Evolutionary conservation across 768 basidiomycete species (phyloP), one percentile per base, ranked within the genome.

Genomic region (Collybia mongolica): DNA sequence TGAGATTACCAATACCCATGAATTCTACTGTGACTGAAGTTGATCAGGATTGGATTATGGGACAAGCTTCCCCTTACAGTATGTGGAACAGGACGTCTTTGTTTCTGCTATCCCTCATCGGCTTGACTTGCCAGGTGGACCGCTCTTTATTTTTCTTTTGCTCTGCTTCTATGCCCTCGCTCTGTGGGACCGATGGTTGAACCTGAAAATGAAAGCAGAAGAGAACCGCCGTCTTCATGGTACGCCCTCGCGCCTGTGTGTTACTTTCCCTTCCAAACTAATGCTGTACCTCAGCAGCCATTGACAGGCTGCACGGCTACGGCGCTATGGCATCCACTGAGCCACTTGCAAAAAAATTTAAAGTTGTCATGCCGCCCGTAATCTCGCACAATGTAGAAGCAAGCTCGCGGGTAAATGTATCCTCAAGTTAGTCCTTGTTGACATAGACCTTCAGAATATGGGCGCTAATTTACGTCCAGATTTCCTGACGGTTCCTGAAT

Each of bases 151-250:
- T 3, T 51, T 66, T 9, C 44, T 69, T 14, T 43, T 69, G 28
- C 61, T 72, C 12, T 49, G 60, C 11, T 67, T 71, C 42, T 72
- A 73, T 36, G 65, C 61, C 5, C 50, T 71, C 32, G 70, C 71
- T 17, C 57, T 72, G 12, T 72, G 70, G 68, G 72, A 73, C 46
- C 57, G 68, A 43, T 73, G 69, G 69, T 51, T 65, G 32, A 53
- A 58, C 37, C 56, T 73, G 11, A 66, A 53, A 47, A 36, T 63
- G 26, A 58, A 64, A 28, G 59, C 62, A 36, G 56, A 55, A 39
- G 56, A 61, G 39, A 61, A 54, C 42, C 42, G 55, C n/a, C 51
- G 37, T 15, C 37, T 56, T 38, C 39, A 50, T 12, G 20, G 41
- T 52, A 45, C 18, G 51, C 6, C 17, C 17, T 19, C 17, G 2